Evolutionary conservation across 2,329 filamentous ascomycete species (phyloP).

Genomic region (Blumeriella jaapii): DNA sequence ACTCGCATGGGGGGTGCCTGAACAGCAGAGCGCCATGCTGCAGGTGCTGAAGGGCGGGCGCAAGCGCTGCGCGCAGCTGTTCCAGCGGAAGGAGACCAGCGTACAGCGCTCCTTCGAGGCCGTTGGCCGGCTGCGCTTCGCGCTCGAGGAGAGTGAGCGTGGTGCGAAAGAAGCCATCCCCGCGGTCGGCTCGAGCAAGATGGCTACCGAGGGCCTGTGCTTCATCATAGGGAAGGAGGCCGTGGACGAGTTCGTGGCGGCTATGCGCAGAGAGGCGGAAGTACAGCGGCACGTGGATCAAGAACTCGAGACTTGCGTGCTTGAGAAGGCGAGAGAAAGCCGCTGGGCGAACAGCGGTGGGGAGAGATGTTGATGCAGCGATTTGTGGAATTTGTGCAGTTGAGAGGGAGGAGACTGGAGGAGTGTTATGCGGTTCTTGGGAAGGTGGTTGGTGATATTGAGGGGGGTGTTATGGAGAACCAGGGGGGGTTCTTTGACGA

Average conservation of each 20-base stretch:
- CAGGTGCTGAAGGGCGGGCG: neutral
- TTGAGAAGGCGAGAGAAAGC: conserved; percentile 7
- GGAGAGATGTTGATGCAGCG: conserved; percentile 9
- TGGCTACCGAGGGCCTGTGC: neutral
- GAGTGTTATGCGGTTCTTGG: neutral
- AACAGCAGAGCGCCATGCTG: conserved; percentile 1
- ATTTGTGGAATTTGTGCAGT: conserved; percentile 12
- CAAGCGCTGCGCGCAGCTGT: neutral
- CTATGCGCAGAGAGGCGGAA: conserved; percentile 1
- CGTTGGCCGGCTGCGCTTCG: neutral
- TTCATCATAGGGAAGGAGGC: conserved; percentile 2
- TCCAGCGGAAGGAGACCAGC: conserved; percentile 3
- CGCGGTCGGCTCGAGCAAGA: neutral
- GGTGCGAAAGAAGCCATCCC: neutral
- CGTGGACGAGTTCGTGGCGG: neutral
- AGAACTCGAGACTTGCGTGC: neutral
- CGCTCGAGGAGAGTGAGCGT: neutral
- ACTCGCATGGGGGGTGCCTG: no score
- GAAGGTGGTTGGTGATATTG: neutral
- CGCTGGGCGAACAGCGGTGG: conserved; percentile 6
- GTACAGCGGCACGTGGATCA: conserved; percentile 7
- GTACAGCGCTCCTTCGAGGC: neutral
- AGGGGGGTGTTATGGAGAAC: neutral
- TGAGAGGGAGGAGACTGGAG: conserved; percentile 3
- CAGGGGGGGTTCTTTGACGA: neutral